phyloP scores from a whole-genome alignment of 768 basidiomycete genomes.

The Pisolithus orientalis region DNA sequence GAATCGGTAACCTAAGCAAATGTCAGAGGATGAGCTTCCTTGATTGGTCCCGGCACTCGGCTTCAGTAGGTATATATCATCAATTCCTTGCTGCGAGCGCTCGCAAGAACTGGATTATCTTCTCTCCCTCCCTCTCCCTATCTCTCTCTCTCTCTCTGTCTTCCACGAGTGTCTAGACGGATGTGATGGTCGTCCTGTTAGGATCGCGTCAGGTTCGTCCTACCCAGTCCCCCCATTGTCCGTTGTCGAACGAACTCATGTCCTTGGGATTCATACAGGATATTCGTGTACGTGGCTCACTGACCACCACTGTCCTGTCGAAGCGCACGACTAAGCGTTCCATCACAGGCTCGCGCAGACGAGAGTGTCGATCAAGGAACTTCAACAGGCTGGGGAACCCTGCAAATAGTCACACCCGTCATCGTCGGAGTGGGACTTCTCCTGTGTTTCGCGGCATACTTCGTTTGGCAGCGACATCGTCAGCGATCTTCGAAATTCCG shows the following conservation, averaged over 20 bases:
- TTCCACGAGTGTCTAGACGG: neutral
- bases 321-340: neutral
- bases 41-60: conserved; percentile 9
- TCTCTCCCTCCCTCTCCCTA: conserved; percentile 10
- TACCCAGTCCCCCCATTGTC: neutral
- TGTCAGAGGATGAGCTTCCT: neutral
- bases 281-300: conserved; percentile 14
- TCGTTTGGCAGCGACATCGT: conserved; percentile 20
- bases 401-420: conserved; percentile 30
- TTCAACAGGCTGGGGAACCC: conserved; percentile 13
- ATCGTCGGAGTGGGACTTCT: conserved; percentile 28
- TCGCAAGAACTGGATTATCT: neutral
- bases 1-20: no score
- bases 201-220: conserved; percentile 10
- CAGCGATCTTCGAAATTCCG: neutral
- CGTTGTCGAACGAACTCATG: neutral
- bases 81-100: conserved; percentile 6
- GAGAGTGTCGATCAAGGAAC: neutral
- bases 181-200: conserved; percentile 18
- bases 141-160: neutral
- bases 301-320: neutral
- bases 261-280: conserved; percentile 6
- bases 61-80: conserved; percentile 7
- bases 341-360: conserved; percentile 14
- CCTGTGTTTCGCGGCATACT: conserved; percentile 12